A percentile compares a stretch with the other conserved stretches of the same genome.
These are phyloP conservation scores for Chlorella vulgaris DNA, from an alignment of 139 green algal species.

Conservation along the genomic window DNA sequence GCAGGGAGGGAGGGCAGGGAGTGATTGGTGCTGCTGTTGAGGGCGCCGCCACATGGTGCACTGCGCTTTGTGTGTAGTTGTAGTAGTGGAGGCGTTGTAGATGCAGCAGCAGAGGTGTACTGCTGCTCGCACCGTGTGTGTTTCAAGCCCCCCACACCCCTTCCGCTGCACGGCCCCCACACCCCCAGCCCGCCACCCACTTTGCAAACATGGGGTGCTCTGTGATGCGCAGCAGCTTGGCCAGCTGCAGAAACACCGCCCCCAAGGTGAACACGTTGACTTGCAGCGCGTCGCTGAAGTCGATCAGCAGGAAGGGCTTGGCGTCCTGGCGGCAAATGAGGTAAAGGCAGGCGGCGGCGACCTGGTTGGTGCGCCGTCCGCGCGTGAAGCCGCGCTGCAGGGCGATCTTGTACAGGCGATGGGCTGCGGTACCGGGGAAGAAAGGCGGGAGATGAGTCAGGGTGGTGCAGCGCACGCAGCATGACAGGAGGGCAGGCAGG, in stretches of 20 bases:
- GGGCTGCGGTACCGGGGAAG: constrained; percentile 11
- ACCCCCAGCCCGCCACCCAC: background rate
- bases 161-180: background rate
- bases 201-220: constrained; percentile 78
- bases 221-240: constrained; percentile 86
- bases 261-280: constrained; percentile 81
- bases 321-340: constrained; percentile 92
- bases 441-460: background rate
- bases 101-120: too few relatives aligned
- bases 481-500: background rate
- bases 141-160: background rate
- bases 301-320: constrained; percentile 98
- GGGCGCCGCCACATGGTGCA: too few relatives aligned
- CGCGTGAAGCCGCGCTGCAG: constrained; percentile 93
- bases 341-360: constrained; percentile 95
- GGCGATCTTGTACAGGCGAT: constrained; percentile 86
- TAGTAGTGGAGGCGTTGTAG: too few relatives aligned
- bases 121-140: too few relatives aligned
- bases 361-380: constrained; percentile 86
- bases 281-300: constrained; percentile 92
- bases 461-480: background rate
- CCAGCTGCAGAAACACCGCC: constrained; percentile 92
- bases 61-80: too few relatives aligned
- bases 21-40: background rate
- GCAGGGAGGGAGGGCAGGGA: background rate